Base-by-base conservation (phyloP, 2,329 filamentous ascomycete genomes). In the Alternaria gansuensis region DNA sequence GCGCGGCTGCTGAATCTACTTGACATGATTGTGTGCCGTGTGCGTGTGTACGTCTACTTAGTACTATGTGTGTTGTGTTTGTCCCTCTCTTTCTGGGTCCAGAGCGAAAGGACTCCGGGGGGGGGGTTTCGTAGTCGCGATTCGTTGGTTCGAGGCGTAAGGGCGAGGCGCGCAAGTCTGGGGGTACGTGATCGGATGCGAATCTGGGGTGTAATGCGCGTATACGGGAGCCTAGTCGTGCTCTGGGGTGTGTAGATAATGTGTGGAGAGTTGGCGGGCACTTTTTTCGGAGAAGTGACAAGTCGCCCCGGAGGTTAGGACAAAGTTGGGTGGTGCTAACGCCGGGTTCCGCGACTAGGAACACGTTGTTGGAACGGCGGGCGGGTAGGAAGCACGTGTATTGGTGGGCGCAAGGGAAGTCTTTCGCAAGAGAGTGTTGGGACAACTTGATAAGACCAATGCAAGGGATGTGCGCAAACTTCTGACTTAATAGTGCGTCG, bases 1-100 rank as follows among this genome's bases (percentile, higher is more conserved):
- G 66, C 64, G 55, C 73, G 67, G 46, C 65, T 63, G 67, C 65
- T 63, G 66, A 74, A 75, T 61, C 69, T 62, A 60, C 58, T 70
- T 13, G 71, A 72, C 69, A 72, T 73, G 29, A 33, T 60, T 51
- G 23, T 46, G 3, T 26, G 28, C n/a, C 40, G 23, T 34, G 28
- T 24, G 46, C 17, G 36, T 28, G 4, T 11, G 14, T 17, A 17
- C 17, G 17, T 17, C 17, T 17, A 17, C 17, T 17, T 17, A 17
- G 17, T 17, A 17, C 17, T 17, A 17, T 17, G 28, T 44, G 13
- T 29, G 34, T 8, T 41, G 13, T 6, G n/a, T 33, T 23, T 9
- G 4, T 39, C 9, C 13, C 37, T 11, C 21, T 21, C 14, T 40
- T 24, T 28, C 11, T 40, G 37, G 21, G 5, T 24, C 24, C 37